Conservation (phyloP, 2,329 filamentous ascomycete genomes). For the Immersiporthe knoxdaviesiana region DNA sequence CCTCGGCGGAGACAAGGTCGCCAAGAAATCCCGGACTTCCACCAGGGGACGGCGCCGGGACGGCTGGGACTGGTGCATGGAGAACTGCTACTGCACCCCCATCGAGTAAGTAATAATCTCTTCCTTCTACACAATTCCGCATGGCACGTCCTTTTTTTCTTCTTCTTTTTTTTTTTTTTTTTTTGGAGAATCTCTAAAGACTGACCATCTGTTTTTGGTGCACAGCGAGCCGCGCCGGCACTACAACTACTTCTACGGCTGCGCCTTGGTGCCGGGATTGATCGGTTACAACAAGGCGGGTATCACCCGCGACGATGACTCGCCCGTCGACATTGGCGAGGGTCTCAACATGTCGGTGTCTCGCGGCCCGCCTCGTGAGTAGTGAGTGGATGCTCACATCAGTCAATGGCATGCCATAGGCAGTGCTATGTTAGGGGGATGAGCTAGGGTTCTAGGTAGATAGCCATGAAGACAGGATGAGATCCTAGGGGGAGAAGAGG, state of each 20-base stretch:
- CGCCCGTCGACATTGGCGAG: not conserved
- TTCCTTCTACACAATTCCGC: not conserved
- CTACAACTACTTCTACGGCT: not conserved
- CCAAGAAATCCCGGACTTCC: not conserved
- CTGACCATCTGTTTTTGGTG: not conserved
- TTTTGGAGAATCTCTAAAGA: not conserved
- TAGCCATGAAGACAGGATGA: not conserved
- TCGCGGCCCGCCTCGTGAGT: not conserved
- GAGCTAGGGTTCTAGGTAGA: not conserved
- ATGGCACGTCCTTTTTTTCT: not conserved
- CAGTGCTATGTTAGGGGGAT: not conserved
- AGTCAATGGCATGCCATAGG: not conserved
- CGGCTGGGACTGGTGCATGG: not conserved
- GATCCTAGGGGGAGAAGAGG: not conserved
- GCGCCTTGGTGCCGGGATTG: not conserved
- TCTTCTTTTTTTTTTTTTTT: not conserved
- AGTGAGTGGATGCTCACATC: not conserved
- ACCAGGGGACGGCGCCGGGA: not conserved
- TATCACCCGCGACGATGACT: not conserved
- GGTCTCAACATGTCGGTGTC: not conserved
- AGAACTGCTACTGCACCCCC: not conserved
- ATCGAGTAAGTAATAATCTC: not conserved
- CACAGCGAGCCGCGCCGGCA: not conserved
- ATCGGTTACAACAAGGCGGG: not conserved
- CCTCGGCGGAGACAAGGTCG: not conserved